Conservation (phyloP, 108 stramenopile genomes). For the Fistulifera pelliculosa region DNA sequence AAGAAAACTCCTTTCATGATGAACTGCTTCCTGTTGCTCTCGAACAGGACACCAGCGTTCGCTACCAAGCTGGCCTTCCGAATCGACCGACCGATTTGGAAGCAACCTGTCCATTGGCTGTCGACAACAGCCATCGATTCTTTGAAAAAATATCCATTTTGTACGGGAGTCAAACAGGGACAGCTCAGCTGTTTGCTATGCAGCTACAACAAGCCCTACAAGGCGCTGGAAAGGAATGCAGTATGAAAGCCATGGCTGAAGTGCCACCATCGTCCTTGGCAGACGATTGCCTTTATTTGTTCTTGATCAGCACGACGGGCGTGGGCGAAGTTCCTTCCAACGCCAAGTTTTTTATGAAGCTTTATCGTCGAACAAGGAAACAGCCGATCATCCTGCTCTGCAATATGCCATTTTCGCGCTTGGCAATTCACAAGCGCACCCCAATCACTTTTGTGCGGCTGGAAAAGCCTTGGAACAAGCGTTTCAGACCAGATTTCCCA, state of each 20-base stretch:
- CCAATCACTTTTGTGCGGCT: slow-evolving; percentile 83
- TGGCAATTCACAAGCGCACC: slow-evolving; percentile 75
- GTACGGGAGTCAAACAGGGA: slow-evolving; percentile 87
- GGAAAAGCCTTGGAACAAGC: slow-evolving; percentile 60
- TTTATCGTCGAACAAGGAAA: slow-evolving; percentile 8
- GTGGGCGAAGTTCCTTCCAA: slow-evolving; percentile 31
- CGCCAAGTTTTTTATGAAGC: slow-evolving; percentile 20
- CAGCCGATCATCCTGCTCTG: slow-evolving; percentile 5
- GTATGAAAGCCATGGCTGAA: slow-evolving; percentile 1
- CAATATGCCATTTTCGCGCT: slow-evolving; percentile 83
- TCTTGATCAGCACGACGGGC: slow-evolving; percentile 23
- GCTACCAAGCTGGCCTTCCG: too few relatives aligned
- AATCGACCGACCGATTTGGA: too few relatives aligned
- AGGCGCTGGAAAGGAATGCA: slow-evolving; percentile 14
- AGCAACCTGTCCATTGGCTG: too few relatives aligned
- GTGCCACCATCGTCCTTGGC: slow-evolving; percentile 14
- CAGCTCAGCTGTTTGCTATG: slow-evolving; percentile 85
- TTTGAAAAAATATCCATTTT: slow-evolving; percentile 31
- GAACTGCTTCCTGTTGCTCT: too few relatives aligned
- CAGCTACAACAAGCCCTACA: slow-evolving; percentile 54
- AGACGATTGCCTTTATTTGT: slow-evolving; percentile 9
- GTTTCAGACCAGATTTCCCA: slow-evolving; percentile 48
- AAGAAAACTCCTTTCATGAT: too few relatives aligned
- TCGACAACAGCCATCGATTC: too few relatives aligned
- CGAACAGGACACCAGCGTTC: too few relatives aligned